These are phyloP conservation scores for Athelia psychrophila DNA, from an alignment of 1,284 basidiomycete species.

Conservation along the genomic window DNA sequence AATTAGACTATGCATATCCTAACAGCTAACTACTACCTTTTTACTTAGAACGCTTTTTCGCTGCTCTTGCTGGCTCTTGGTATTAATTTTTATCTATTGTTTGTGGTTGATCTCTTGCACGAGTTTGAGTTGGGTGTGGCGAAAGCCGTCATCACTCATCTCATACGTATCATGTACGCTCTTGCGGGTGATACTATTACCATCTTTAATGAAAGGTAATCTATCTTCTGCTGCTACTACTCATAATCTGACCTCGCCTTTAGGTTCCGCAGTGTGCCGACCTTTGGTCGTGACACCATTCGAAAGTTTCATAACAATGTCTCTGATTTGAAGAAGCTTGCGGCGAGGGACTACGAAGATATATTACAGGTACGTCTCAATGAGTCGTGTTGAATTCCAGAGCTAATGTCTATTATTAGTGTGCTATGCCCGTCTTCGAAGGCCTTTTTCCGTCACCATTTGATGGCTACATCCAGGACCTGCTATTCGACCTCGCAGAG, in stretches of 20 bases:
- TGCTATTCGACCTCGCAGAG: conserved; percentile 18
- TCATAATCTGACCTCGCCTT: too few species aligned
- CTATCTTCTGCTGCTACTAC: too few species aligned
- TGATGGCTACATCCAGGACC: conserved; percentile 16
- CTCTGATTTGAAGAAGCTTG: conserved; percentile 12
- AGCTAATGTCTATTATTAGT: too few species aligned
- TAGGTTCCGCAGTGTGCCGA: conserved; percentile 8
- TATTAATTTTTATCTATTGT: conserved; percentile 11
- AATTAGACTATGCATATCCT: not conserved
- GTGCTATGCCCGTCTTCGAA: conserved; percentile 11
- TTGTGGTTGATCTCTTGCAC: conserved; percentile 16
- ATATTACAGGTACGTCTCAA: not conserved
- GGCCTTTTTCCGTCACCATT: conserved; percentile 17
- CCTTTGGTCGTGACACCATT: conserved; percentile 8
- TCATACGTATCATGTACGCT: conserved; percentile 15
- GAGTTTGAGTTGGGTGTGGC: conserved; percentile 19
- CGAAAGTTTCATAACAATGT: conserved; percentile 11
- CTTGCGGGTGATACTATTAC: not conserved
- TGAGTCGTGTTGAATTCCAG: not conserved
- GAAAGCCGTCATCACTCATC: conserved; percentile 19
- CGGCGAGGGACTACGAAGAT: conserved; percentile 15
- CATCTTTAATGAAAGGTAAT: conserved; percentile 12
- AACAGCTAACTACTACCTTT: not conserved
- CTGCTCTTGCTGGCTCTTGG: not conserved
- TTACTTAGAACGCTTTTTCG: conserved; percentile 18